These are phyloP conservation scores for Myxozyma vanderwaltii DNA, from an alignment of 805 yeast genomes.

Conservation along the genomic window DNA sequence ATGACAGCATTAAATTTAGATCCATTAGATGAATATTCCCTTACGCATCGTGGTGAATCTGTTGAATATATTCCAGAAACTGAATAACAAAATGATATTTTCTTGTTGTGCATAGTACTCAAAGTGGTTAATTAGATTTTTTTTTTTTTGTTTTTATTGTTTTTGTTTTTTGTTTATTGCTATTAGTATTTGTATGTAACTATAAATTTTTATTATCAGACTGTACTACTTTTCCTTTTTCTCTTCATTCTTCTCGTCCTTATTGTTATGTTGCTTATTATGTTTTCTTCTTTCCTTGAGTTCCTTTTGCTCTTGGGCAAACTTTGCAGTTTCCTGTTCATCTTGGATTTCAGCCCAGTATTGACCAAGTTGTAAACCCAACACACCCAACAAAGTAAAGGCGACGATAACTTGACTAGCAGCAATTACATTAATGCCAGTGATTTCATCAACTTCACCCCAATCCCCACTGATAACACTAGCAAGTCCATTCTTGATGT, in stretches of 20 bases:
- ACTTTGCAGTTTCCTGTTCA: constrained; percentile 21
- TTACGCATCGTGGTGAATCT: constrained; percentile 18
- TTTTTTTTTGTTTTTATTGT: not conserved
- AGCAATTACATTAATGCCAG: constrained; percentile 89
- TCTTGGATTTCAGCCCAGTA: constrained; percentile 74
- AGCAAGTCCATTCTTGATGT: constrained; percentile 76
- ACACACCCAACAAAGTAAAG: constrained; percentile 71
- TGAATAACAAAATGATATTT: constrained; percentile 8
- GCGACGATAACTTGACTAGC: constrained; percentile 82
- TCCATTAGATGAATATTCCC: constrained; percentile 29
- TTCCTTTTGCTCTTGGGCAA: constrained; percentile 12
- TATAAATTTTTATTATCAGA: too few species aligned
- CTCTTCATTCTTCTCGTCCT: constrained; percentile 1
- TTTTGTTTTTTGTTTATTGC: not conserved
- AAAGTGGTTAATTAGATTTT: too few species aligned
- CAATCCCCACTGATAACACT: constrained; percentile 72
- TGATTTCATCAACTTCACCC: constrained; percentile 89
- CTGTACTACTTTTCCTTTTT: constrained; percentile 13
- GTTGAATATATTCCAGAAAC: constrained; percentile 28
- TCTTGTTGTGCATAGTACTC: not conserved
- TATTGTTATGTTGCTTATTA: not conserved
- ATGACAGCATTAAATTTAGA: constrained; percentile 18
- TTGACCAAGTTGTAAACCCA: constrained; percentile 82
- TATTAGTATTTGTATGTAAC: not conserved
- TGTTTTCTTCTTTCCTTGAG: constrained; percentile 10